These are phyloP conservation scores for Ramichloridium luteum DNA, from an alignment of 2,329 filamentous ascomycete species.

Conservation along the genomic window DNA sequence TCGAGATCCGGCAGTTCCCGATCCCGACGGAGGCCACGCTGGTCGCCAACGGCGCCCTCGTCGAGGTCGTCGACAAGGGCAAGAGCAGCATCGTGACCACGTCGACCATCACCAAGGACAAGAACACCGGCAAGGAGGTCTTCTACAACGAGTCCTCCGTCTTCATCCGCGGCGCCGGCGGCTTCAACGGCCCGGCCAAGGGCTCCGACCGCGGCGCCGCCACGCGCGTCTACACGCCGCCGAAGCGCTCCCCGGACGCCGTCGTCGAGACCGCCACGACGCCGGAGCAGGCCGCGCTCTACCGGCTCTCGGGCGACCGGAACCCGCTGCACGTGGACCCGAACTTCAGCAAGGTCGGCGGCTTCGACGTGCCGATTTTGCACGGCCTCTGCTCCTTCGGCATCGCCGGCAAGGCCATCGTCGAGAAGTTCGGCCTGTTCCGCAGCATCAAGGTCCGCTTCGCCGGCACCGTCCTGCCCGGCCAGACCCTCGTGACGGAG, in stretches of 20 bases:
- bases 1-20: conserved; percentile 84
- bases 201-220: conserved; percentile 64
- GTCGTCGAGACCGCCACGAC: conserved; percentile 77
- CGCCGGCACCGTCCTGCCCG: conserved; percentile 71
- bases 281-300: conserved; percentile 84
- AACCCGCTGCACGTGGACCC: conserved; percentile 97
- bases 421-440: conserved; percentile 68
- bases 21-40: conserved; percentile 75
- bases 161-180: conserved; percentile 82
- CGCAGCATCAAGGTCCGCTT: conserved; percentile 91
- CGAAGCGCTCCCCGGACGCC: conserved; percentile 63
- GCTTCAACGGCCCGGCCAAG: conserved; percentile 76
- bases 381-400: conserved; percentile 97
- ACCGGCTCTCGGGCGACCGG: conserved; percentile 85
- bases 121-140: conserved; percentile 71
- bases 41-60: conserved; percentile 62
- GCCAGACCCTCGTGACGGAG: conserved; percentile 82
- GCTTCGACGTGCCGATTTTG: conserved; percentile 87
- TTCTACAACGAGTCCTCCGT: conserved; percentile 97
- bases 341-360: conserved; percentile 83
- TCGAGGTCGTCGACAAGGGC: conserved; percentile 96
- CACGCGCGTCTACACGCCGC: conserved; percentile 67
- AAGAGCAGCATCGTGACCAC: conserved; percentile 71
- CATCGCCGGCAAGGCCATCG: conserved; percentile 79
- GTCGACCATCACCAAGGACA: conserved; percentile 72